Evolutionary conservation across 192 early-diverging fungal species (phyloP).

Genomic region (Rhizoclosmatium sp.): DNA sequence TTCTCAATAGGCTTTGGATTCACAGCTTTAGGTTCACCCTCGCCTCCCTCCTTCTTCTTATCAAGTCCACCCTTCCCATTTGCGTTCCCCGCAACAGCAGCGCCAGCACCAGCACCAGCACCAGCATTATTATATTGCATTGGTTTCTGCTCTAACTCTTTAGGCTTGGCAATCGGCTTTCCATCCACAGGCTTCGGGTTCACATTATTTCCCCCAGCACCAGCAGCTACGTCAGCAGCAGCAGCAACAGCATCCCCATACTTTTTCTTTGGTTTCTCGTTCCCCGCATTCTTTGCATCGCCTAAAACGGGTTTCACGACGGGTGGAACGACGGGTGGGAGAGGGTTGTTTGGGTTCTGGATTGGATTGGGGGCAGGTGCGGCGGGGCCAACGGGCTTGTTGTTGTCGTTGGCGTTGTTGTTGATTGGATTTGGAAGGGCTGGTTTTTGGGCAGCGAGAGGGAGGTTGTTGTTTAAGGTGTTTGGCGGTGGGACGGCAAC

Average conservation of each 20-base stretch:
- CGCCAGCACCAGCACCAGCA: too few species aligned
- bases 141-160: background rate
- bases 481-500: background rate
- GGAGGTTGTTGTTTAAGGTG: background rate
- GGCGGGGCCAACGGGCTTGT: background rate
- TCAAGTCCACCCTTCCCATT: background rate
- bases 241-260: conserved; percentile 8
- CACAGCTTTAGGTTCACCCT: background rate
- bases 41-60: background rate
- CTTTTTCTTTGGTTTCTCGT: background rate
- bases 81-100: background rate
- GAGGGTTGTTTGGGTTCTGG: background rate
- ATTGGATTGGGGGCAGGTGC: background rate
- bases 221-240: conserved; percentile 7
- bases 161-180: background rate
- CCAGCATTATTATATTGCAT: too few species aligned
- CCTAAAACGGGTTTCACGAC: background rate
- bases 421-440: background rate
- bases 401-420: background rate
- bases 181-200: conserved; percentile 23
- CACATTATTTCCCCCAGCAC: background rate
- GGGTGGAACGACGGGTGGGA: background rate
- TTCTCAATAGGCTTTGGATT: background rate
- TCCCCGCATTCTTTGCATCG: background rate
- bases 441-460: background rate